phyloP scores from a whole-genome alignment of 2,329 filamentous ascomycete genomes.

The Verticillium albo-atrum region DNA sequence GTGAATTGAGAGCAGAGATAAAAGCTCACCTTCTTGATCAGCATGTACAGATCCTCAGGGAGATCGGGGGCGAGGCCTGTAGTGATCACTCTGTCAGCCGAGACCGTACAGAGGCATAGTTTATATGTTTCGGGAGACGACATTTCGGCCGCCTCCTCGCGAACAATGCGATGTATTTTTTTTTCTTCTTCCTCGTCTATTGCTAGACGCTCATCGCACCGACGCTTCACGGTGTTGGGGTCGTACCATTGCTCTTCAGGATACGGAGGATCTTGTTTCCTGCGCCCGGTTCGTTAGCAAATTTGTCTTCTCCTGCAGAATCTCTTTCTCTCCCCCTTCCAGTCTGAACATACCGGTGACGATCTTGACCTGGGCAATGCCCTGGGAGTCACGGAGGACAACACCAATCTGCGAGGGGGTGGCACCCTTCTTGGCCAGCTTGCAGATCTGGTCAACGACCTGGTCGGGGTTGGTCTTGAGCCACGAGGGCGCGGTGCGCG shows the following conservation, averaged over 20 bases:
- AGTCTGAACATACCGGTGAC: slow-evolving; percentile 72
- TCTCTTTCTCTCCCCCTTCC: background rate
- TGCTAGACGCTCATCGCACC: background rate
- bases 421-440: slow-evolving; percentile 97
- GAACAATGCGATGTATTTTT: slow-evolving; percentile 1
- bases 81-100: slow-evolving; percentile 88
- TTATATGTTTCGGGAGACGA: slow-evolving; percentile 11
- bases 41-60: slow-evolving; percentile 99
- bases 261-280: slow-evolving; percentile 99
- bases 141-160: slow-evolving; percentile 6
- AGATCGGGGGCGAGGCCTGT: slow-evolving; percentile 97
- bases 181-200: background rate
- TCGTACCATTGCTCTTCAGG: slow-evolving; percentile 94
- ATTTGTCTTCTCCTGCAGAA: slow-evolving; percentile 1
- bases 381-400: slow-evolving; percentile 95
- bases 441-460: slow-evolving; percentile 98
- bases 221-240: slow-evolving; percentile 29
- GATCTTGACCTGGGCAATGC: slow-evolving; percentile 95
- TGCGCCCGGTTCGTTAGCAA: slow-evolving; percentile 41
- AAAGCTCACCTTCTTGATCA: slow-evolving; percentile 92
- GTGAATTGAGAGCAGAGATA: background rate
- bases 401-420: slow-evolving; percentile 99
- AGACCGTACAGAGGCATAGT: slow-evolving; percentile 82
- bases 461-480: slow-evolving; percentile 98
- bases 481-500: slow-evolving; percentile 87